These are phyloP conservation scores for Heliosperma pusillum DNA, from an alignment of 148 eudicot species.

Conservation along the genomic window DNA sequence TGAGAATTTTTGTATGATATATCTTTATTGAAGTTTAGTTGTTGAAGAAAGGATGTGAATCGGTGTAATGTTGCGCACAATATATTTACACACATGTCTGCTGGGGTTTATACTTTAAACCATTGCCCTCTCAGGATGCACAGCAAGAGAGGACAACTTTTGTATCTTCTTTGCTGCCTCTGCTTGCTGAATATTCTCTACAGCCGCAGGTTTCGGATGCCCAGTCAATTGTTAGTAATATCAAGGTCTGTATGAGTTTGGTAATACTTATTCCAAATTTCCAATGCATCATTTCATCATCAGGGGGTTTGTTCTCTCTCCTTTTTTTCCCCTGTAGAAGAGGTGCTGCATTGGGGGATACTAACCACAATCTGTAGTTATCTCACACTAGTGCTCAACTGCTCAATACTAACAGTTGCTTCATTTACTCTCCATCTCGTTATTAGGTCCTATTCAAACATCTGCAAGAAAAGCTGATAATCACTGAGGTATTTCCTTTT, in stretches of 20 bases:
- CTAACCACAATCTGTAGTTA: not conserved
- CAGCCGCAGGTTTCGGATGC: slow-evolving; percentile 89
- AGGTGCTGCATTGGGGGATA: not conserved
- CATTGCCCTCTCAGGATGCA: slow-evolving; percentile 59
- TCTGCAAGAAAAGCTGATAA: slow-evolving; percentile 75
- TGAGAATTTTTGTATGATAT: no score
- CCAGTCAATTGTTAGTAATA: slow-evolving; percentile 74
- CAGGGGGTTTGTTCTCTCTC: not conserved
- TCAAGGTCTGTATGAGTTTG: slow-evolving; percentile 59
- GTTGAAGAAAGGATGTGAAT: not conserved
- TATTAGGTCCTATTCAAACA: slow-evolving; percentile 75
- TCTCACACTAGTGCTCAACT: slow-evolving; percentile 1
- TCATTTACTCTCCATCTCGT: slow-evolving; percentile 1
- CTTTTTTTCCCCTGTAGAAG: not conserved
- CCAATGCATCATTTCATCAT: not conserved
- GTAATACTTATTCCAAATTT: not conserved
- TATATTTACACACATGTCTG: not conserved
- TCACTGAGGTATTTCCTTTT: slow-evolving; percentile 66
- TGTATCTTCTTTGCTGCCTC: slow-evolving; percentile 73
- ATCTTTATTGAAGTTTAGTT: not conserved
- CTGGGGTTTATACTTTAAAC: not conserved
- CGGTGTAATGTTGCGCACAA: not conserved
- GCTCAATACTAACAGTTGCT: slow-evolving; percentile 11
- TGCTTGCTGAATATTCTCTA: slow-evolving; percentile 80
- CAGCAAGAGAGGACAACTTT: slow-evolving; percentile 84